Conservation (phyloP, 2,329 filamentous ascomycete genomes). For the Aspergillus vadensis region DNA sequence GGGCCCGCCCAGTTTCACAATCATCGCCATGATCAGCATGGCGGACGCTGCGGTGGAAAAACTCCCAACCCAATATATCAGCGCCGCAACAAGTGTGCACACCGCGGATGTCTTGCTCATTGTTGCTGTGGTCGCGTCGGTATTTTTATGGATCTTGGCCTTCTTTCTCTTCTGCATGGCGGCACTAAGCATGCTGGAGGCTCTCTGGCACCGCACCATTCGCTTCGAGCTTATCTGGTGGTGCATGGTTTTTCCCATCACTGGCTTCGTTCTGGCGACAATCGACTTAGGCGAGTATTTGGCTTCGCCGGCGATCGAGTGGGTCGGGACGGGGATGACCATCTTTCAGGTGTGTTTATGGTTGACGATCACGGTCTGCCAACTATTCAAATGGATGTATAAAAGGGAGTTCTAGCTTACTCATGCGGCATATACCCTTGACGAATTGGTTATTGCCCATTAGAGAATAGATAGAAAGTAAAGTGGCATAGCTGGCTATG, state of each 20-base stretch:
- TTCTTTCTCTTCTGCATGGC: conserved; percentile 56
- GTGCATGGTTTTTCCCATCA: conserved; percentile 44
- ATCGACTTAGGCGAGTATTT: conserved; percentile 42
- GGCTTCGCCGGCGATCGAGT: conserved; percentile 36
- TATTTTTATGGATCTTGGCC: conserved; percentile 53
- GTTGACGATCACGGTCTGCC: background rate
- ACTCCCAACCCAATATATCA: conserved; percentile 32
- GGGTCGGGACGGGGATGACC: conserved; percentile 13
- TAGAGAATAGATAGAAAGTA: no score
- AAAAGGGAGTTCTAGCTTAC: background rate
- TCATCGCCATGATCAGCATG: conserved; percentile 51
- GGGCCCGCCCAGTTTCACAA: conserved; percentile 49
- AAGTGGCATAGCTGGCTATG: background rate
- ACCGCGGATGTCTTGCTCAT: conserved; percentile 43
- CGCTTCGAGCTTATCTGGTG: conserved; percentile 21
- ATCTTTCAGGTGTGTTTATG: conserved; percentile 14
- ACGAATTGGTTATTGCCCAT: no score
- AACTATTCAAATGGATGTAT: background rate
- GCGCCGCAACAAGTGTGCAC: conserved; percentile 23
- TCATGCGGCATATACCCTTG: background rate
- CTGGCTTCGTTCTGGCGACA: conserved; percentile 47
- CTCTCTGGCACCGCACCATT: background rate
- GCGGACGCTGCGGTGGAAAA: conserved; percentile 43
- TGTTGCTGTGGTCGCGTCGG: conserved; percentile 44
- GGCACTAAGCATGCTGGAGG: conserved; percentile 38